Evolutionary conservation across 495 filamentous ascomycete species (phyloP).

Genomic region (Cercophora samala): DNA sequence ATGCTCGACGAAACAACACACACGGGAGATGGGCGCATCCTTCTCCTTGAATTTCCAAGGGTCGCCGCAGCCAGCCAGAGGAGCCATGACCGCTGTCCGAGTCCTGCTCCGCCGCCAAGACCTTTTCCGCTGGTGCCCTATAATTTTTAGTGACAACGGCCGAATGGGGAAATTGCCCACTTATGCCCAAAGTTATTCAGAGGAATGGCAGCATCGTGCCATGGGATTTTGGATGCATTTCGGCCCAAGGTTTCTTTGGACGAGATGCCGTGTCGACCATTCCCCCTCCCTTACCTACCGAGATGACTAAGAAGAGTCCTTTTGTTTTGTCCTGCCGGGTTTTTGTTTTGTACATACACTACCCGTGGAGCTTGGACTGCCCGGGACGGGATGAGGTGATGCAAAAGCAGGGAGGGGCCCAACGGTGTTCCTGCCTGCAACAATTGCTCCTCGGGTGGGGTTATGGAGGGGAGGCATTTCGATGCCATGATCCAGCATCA

Average conservation of each 20-base stretch:
- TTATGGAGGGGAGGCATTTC: neutral
- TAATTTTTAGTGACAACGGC: constrained; percentile 11
- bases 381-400: neutral
- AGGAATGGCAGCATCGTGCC: neutral
- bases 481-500: neutral
- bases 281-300: neutral
- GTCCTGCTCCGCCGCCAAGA: constrained; percentile 3
- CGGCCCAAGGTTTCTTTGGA: neutral
- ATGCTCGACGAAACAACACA: constrained; percentile 3
- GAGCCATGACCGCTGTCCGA: neutral
- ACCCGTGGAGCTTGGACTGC: neutral
- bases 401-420: neutral
- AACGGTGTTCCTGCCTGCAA: neutral
- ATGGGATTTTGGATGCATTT: neutral
- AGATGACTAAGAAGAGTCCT: neutral
- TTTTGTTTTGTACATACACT: too few relatives aligned
- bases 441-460: neutral
- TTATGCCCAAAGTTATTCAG: constrained; percentile 6
- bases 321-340: neutral
- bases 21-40: neutral
- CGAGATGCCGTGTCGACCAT: neutral
- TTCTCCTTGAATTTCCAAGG: neutral
- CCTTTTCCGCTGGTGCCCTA: constrained; percentile 4
- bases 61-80: neutral
- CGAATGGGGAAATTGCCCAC: constrained; percentile 16